Base-by-base conservation (phyloP, 192 early-diverging fungal species). In the Entophlyctis luteolus region DNA sequence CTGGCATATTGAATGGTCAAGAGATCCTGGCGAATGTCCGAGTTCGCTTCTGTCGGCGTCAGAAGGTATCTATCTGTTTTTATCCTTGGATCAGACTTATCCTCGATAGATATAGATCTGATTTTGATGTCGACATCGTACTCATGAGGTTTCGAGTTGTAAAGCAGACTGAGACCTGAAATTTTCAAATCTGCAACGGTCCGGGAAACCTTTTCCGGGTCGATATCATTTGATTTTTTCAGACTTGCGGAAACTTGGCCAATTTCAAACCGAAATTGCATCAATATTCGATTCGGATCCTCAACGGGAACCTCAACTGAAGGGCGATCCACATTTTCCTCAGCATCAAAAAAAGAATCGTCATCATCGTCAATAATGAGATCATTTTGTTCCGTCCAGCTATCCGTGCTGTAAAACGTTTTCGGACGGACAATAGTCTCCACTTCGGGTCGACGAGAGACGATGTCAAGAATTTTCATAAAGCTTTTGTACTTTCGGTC, bases 401-500 rank as follows among this genome's bases (percentile, higher is more conserved):
- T 5, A 52, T 76, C 2, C 57, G 32, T 22, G 62, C 12, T 76
- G 27, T 63, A 72, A 28, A 47, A 42, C 23, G 22, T 52, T 57
- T 47, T 16, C 22, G 45, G 45, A n/a, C 22, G 50, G 10, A 14
- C 55, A 28, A 16, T 36, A 47, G 36, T 52, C 20, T 49, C 47
- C 16, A 54, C 18, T 67, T 49, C 32, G 57, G 65, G 59, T 50
- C 46, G 22, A 20, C 34, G 18, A 31, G 32, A 76, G 22, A 93
- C 83, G 38, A 88, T 75, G 45, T 91, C 89, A 22, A 90, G 81
- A 59, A 90, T 86, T 18, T 71, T 76, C 93, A 95, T 96, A 4
- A 96, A 78, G 0, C 86, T 85, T 63, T 89, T 88, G 82, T 96
- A 95, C 72, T 98, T 98, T 54, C 86, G 79, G 73, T 98, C 93